Evolutionary conservation across 2,329 filamentous ascomycete genomes (phyloP).

Genomic region (Penicillium glabrum): DNA sequence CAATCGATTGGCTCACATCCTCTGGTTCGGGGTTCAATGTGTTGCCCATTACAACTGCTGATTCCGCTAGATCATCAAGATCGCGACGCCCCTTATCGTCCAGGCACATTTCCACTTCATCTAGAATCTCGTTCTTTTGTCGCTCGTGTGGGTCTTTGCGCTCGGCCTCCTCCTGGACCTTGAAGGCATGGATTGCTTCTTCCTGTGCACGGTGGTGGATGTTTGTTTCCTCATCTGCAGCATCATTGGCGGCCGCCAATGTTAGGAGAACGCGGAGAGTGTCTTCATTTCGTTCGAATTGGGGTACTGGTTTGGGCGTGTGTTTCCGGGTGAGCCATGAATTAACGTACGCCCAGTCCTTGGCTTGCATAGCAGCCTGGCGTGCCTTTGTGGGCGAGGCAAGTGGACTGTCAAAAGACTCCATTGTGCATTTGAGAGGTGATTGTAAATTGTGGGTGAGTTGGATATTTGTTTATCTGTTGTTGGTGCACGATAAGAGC

Average conservation of each 20-base stretch:
- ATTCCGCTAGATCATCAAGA: conserved; percentile 59
- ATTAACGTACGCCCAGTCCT: conserved; percentile 89
- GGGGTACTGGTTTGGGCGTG: conserved; percentile 61
- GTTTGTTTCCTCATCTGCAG: conserved; percentile 51
- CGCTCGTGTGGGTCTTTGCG: conserved; percentile 23
- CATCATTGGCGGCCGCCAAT: conserved; percentile 73
- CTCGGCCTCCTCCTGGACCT: conserved; percentile 28
- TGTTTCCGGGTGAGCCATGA: conserved; percentile 76
- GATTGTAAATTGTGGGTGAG: background rate
- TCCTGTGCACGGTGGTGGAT: conserved; percentile 38
- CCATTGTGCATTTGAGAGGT: conserved; percentile 4
- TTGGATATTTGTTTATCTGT: background rate
- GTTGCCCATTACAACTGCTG: conserved; percentile 51
- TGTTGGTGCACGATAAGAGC: conserved; percentile 20
- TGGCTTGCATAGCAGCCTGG: conserved; percentile 75
- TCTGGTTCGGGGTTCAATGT: conserved; percentile 51
- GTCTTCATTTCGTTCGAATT: conserved; percentile 83
- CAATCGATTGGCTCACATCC: conserved; percentile 53
- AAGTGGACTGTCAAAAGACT: conserved; percentile 43
- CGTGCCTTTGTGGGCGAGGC: conserved; percentile 66
- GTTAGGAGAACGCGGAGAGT: conserved; percentile 75
- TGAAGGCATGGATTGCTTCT: conserved; percentile 35
- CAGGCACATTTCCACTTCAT: conserved; percentile 56
- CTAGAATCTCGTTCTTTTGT: conserved; percentile 48
- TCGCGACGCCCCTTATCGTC: conserved; percentile 53